Percentiles rank a stretch among this genome's conserved stretches.
These are phyloP conservation scores for Hansenula sp. DNA, from an alignment of 1,139 yeast species.

Conservation along the genomic window DNA sequence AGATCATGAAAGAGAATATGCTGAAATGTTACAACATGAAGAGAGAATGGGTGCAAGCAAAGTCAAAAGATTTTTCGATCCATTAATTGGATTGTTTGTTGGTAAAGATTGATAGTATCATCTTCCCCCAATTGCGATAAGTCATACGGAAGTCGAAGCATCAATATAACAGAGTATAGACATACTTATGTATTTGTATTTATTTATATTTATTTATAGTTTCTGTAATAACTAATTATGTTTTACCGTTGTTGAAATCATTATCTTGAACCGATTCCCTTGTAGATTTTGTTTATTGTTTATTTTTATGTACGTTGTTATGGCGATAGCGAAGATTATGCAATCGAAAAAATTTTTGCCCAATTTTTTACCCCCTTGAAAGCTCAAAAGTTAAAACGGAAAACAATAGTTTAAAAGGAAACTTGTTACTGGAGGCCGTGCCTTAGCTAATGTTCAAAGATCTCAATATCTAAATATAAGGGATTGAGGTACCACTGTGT, in stretches of 20 bases:
- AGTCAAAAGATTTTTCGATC: conserved; percentile 3
- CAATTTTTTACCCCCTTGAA: background rate
- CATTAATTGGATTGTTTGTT: conserved; percentile 16
- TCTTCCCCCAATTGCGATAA: no score
- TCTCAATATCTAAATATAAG: no score
- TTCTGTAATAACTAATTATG: no score
- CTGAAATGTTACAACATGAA: conserved; percentile 11
- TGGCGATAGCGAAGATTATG: background rate
- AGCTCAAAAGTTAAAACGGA: no score
- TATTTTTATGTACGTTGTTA: background rate
- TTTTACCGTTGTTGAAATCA: no score
- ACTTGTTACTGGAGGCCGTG: no score
- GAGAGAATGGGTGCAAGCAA: background rate
- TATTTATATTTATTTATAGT: background rate
- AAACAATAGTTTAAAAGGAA: background rate
- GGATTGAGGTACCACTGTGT: background rate
- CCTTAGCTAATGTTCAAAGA: no score
- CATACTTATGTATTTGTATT: no score
- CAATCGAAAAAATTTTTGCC: no score
- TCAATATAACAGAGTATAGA: no score
- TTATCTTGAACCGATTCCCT: no score
- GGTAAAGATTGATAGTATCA: conserved; percentile 13
- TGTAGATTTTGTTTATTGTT: background rate
- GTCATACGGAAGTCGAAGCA: no score
- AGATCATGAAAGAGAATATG: conserved; percentile 39